Base-by-base conservation (phyloP, 2,329 filamentous ascomycete genomes). In the Erysiphe neolycopersici region DNA sequence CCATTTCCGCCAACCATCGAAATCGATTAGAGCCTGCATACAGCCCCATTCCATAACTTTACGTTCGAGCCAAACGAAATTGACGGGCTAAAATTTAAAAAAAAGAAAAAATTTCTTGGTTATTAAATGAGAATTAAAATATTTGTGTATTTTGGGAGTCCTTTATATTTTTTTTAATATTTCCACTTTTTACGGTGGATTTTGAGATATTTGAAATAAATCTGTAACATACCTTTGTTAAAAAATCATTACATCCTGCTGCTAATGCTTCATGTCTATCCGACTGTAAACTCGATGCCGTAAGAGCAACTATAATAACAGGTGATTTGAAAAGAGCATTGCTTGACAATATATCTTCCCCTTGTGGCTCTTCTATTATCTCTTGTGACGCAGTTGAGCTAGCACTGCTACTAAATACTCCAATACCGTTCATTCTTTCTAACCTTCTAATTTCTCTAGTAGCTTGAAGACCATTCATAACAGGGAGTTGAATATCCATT, bases 1-100 rank as follows among this genome's bases (percentile, higher is more conserved):
- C 89, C 89, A 98, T 60, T 83, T 83, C 44, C 85, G 73, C 89
- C 89, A 98, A 48, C 89, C 89, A 58, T 95, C 87, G 58, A 89
- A 95, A 63, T 98, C 89, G 55, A 98, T 95, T 19, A 98, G 69
- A 10, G 89, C 89, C 64, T 95, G 89, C 89, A 98, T 98, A 64
- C 89, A 95, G 45, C 89, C 89, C 89, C 89, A 98, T 66, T 98
- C 89, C 62, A 91, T 94, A 52, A 95, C 85, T 60, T 98, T 98
- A 46, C 87, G 75, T 59, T 94, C 83, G 22, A 98, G 71, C 85
- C 87, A 98, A 47, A 91, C 79, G 56, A 94, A 94, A 58, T 92
- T 92, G 51, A 98, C 87, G 17, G 89, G 89, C 82, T 93, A 22
- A 14, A 32, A 36, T 35, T 6, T 39, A 26, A 39, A 9, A 39